A percentile compares a stretch with the other conserved stretches of the same genome.
Conservation (phyloP, 768 basidiomycete genomes). For the Auricularia sp. region DNA sequence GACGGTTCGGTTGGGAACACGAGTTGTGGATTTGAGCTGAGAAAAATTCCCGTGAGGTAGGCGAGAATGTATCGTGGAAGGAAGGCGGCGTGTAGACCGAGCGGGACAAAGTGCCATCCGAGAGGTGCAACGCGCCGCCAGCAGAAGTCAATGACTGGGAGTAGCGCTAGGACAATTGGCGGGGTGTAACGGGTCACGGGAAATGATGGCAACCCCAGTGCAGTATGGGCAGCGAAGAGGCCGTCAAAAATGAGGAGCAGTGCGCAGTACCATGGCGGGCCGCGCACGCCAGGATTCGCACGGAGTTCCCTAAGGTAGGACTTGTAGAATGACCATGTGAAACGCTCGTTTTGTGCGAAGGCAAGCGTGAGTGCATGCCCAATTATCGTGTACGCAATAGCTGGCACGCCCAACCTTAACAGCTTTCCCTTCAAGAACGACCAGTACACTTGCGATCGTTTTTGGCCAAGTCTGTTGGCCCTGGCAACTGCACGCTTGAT, state of each 20-base stretch:
- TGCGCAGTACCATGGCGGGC: neutral
- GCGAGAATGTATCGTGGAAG: neutral
- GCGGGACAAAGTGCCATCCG: neutral
- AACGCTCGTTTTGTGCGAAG: neutral
- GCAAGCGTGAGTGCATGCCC: neutral
- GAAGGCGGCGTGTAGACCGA: neutral
- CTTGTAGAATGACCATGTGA: neutral
- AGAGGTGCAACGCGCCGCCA: neutral
- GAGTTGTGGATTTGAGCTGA: neutral
- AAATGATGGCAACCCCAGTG: neutral
- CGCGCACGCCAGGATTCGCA: neutral
- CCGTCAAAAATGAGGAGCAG: neutral
- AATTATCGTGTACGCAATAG: neutral
- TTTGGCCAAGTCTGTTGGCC: neutral
- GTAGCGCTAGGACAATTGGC: neutral
- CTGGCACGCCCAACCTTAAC: neutral
- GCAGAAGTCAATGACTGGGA: neutral
- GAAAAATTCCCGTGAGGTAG: neutral
- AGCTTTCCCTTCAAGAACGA: neutral
- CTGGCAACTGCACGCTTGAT: neutral
- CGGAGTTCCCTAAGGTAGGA: neutral
- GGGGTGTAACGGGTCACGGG: neutral
- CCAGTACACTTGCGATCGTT: neutral
- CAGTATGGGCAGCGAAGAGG: neutral
- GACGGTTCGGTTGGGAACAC: neutral